Evolutionary conservation across 2,329 filamentous ascomycete genomes (phyloP).

Genomic region (Aureobasidium sp.): DNA sequence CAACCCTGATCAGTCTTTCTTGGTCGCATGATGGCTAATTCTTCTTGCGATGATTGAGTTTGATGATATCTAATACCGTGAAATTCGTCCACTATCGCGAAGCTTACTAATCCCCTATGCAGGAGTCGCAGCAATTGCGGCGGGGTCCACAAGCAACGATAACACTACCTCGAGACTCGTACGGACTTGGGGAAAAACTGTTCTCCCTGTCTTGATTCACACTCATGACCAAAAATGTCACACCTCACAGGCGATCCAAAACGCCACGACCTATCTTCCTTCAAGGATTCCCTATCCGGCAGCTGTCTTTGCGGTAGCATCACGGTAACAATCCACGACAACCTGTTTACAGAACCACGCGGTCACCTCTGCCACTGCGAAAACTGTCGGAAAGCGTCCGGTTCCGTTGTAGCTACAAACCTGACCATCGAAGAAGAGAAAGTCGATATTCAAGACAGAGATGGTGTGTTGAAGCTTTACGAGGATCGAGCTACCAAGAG

Average conservation of each 20-base stretch:
- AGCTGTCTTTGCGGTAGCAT: slow-evolving; percentile 41
- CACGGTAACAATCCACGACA: slow-evolving; percentile 40
- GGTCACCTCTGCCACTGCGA: slow-evolving; percentile 44
- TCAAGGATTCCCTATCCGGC: slow-evolving; percentile 29
- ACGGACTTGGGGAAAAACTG: not conserved
- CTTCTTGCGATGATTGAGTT: no score
- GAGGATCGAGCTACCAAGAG: slow-evolving; percentile 38
- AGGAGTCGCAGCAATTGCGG: not conserved
- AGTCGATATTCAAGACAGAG: slow-evolving; percentile 36
- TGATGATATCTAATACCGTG: no score
- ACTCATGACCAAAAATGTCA: slow-evolving; percentile 24
- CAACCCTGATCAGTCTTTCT: no score
- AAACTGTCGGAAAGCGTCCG: slow-evolving; percentile 44
- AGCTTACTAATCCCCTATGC: not conserved
- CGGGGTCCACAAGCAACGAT: not conserved
- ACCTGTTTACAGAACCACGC: slow-evolving; percentile 35
- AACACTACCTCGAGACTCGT: not conserved
- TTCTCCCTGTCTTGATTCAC: no score
- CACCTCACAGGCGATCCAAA: slow-evolving; percentile 33
- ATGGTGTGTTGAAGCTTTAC: slow-evolving; percentile 38
- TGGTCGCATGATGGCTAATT: no score
- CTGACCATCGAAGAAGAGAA: slow-evolving; percentile 36
- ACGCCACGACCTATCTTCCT: slow-evolving; percentile 25
- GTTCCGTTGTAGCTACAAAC: slow-evolving; percentile 34
- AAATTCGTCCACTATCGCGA: not conserved